Percentiles rank a stretch among this genome's conserved stretches.
Evolutionary conservation across 495 filamentous ascomycete species (phyloP).

Genomic region (Tuber magnatum): DNA sequence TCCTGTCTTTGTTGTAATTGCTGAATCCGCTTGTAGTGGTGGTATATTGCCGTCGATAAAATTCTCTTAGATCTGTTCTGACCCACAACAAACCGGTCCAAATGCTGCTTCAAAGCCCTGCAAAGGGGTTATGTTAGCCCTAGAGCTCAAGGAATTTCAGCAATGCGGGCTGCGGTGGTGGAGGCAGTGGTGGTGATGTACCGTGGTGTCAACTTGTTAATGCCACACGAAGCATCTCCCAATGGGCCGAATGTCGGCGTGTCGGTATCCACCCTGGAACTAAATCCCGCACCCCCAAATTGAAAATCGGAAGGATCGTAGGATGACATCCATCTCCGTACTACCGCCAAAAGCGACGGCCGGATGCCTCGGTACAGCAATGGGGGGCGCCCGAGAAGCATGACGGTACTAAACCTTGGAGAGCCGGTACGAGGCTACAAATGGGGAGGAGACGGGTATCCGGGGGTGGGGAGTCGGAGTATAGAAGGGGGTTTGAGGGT

Average conservation of each 20-base stretch:
- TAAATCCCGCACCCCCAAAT: constrained; percentile 29
- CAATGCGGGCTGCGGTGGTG: not conserved
- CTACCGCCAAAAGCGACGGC: constrained; percentile 20
- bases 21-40: constrained; percentile 86
- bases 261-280: constrained; percentile 34
- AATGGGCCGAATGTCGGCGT: constrained; percentile 27
- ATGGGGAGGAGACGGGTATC: not conserved
- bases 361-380: constrained; percentile 15
- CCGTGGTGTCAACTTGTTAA: constrained; percentile 36
- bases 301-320: constrained; percentile 35
- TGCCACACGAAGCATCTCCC: constrained; percentile 22
- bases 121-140: constrained; percentile 32
- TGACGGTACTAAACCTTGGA: not conserved
- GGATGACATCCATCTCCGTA: constrained; percentile 32
- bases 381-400: constrained; percentile 28
- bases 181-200: constrained; percentile 12
- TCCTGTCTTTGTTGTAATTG: constrained; percentile 69
- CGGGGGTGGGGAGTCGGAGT: not conserved
- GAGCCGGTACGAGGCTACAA: not conserved
- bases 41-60: constrained; percentile 87
- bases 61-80: constrained; percentile 96
- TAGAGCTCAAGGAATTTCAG: not conserved
- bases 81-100: constrained; percentile 93
- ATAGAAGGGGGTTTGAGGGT: not conserved
- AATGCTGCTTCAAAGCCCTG: constrained; percentile 72